Evolutionary conservation across 257 asterid genomes (phyloP), one percentile per base, ranked within the genome.

Genomic region (Gynochthodes officinalis): DNA sequence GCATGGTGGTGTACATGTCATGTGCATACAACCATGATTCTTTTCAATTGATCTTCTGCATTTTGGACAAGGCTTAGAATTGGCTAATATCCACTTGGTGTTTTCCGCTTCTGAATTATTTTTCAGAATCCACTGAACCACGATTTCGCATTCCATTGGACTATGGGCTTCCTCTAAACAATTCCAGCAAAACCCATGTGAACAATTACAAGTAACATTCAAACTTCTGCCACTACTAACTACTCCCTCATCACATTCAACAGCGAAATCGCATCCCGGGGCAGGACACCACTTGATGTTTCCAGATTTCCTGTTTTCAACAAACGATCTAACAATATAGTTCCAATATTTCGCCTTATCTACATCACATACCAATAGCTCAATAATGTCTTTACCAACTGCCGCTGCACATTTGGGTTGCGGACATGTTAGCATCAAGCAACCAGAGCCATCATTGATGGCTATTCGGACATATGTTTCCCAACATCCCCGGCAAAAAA

Each of bases 111-210:
- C 90, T 0, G 78, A 48, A 2, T 14, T 43, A 44, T 68, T 81
- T 69, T 78, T 82, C 72, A 46, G 23, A 7, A 27, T 58, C 90
- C 90, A 85, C 40, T 66, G 75, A 1, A 74, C 80, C 69, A 77
- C 84, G 50, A 77, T 79, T 15, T 14, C 46, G 59, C 88, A 86
- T 28, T 73, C 77, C 16, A 86, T 62, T 0, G 90, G 90, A 28
- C 83, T 75, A 75, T 86, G 88, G 42, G 69, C 72, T 74, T 83
- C 90, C 67, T 81, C 79, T 42, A 39, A 21, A 60, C 85, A 86
- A 2, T 78, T 76, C 81, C 81, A 81, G 70, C 88, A 86, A 64
- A 86, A 80, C 25, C 43, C 71, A 9, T 64, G 6, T 0, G 69
- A 61, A 53, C 88, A 86, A 40, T 21, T 53, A 35, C 88, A 86